Percentiles rank a stretch among this genome's conserved stretches.
These are phyloP conservation scores for Naganishia liquefaciens DNA, from an alignment of 1,284 basidiomycete genomes.

Conservation along the genomic window DNA sequence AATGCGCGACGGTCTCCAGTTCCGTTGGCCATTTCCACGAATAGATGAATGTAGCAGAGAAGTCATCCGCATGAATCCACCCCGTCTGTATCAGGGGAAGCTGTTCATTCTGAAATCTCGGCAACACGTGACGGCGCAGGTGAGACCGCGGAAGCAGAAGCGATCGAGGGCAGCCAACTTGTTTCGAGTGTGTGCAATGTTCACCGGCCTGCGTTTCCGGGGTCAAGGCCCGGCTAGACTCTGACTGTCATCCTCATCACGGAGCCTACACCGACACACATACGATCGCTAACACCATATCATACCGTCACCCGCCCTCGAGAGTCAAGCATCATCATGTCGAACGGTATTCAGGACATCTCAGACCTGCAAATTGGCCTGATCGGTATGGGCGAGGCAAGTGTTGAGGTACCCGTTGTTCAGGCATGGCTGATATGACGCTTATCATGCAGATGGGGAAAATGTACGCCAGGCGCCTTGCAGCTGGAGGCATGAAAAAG, in stretches of 20 bases:
- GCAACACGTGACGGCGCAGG: constrained; percentile 15
- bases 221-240: no score
- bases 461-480: constrained; percentile 82
- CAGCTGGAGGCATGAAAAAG: constrained; percentile 81
- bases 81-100: neutral
- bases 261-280: neutral
- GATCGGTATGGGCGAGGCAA: constrained; percentile 76
- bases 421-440: neutral
- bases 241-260: neutral
- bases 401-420: constrained; percentile 41
- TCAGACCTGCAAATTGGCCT: constrained; percentile 62
- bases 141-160: neutral
- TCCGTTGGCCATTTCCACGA: neutral
- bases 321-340: no score
- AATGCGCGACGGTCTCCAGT: constrained; percentile 7
- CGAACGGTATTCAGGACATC: constrained; percentile 17
- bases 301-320: no score
- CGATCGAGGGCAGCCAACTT: neutral
- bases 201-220: neutral
- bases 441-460: constrained; percentile 71
- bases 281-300: neutral
- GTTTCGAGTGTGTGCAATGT: neutral
- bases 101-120: constrained; percentile 8
- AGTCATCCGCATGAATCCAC: neutral
- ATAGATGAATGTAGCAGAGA: neutral